These are phyloP conservation scores for Graphilbum sp. DNA, from an alignment of 2,329 filamentous ascomycete genomes.

Conservation along the genomic window DNA sequence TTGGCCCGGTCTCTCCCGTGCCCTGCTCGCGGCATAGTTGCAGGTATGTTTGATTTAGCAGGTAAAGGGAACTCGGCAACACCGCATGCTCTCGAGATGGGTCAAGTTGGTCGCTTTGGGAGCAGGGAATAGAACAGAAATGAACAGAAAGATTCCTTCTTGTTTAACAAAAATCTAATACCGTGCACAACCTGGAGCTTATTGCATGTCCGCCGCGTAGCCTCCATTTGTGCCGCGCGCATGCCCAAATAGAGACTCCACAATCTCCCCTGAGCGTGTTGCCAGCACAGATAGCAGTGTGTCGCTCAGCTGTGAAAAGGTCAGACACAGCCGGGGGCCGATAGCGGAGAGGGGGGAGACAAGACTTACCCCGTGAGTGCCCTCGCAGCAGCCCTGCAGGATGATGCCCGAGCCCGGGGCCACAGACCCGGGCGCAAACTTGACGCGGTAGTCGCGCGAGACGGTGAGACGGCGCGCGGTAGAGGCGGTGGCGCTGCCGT, in stretches of 20 bases:
- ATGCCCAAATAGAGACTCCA: slow-evolving; percentile 52
- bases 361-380: slow-evolving; percentile 65
- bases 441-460: slow-evolving; percentile 60
- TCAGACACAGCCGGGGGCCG: neutral
- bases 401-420: slow-evolving; percentile 64
- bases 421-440: slow-evolving; percentile 53
- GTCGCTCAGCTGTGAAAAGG: slow-evolving; percentile 49
- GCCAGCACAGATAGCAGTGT: slow-evolving; percentile 66
- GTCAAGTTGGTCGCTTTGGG: too few species aligned
- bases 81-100: too few species aligned
- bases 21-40: too few species aligned
- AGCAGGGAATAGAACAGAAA: too few species aligned
- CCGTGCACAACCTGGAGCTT: too few species aligned
- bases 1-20: too few species aligned
- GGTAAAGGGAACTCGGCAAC: too few species aligned
- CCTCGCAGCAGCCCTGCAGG: slow-evolving; percentile 89
- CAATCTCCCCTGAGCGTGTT: slow-evolving; percentile 61
- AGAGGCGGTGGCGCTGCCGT: neutral
- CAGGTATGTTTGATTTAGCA: too few species aligned
- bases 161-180: neutral
- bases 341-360: neutral
- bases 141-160: neutral
- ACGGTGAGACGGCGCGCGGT: slow-evolving; percentile 30
- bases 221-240: neutral
- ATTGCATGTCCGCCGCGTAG: too few species aligned